These are phyloP conservation scores for Arthrobotrys entomopaga DNA, from an alignment of 2,329 filamentous ascomycete species.

Conservation along the genomic window DNA sequence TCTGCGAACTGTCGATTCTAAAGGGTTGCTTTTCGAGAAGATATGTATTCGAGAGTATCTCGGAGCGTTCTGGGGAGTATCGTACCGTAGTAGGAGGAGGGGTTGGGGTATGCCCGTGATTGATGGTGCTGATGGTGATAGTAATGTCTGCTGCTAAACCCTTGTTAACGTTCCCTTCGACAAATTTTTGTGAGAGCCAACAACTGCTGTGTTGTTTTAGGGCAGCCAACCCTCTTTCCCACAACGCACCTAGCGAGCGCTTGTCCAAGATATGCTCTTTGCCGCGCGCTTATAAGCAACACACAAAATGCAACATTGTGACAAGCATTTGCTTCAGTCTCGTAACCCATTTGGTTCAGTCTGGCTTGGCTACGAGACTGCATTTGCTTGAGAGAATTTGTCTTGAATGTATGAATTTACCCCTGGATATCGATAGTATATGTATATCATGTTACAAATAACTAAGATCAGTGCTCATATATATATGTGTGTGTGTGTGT, in stretches of 20 bases:
- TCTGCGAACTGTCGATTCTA: slow-evolving; percentile 8
- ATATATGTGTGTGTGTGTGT: too few species aligned
- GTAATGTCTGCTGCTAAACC: slow-evolving; percentile 41
- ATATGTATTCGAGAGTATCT: slow-evolving; percentile 16
- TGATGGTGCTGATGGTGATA: slow-evolving; percentile 54
- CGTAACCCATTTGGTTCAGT: too few species aligned
- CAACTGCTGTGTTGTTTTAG: slow-evolving; percentile 50
- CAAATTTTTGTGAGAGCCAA: slow-evolving; percentile 54
- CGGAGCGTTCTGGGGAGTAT: slow-evolving; percentile 27
- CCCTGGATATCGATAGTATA: too few species aligned
- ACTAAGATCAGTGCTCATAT: too few species aligned
- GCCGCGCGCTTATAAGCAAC: slow-evolving; percentile 24
- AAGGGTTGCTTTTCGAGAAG: slow-evolving; percentile 9
- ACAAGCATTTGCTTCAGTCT: too few species aligned
- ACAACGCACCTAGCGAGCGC: slow-evolving; percentile 21
- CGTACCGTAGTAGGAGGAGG: slow-evolving; percentile 52
- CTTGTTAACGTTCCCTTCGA: slow-evolving; percentile 41
- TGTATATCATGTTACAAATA: too few species aligned
- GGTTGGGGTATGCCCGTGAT: slow-evolving; percentile 34
- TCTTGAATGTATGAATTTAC: too few species aligned
- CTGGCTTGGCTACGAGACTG: too few species aligned
- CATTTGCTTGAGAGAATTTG: too few species aligned
- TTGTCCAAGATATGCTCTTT: not conserved
- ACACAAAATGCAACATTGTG: slow-evolving; percentile 36
- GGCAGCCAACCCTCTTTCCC: slow-evolving; percentile 52